Base-by-base conservation (phyloP, 805 yeast species). In the Lipomyces sp. region DNA sequence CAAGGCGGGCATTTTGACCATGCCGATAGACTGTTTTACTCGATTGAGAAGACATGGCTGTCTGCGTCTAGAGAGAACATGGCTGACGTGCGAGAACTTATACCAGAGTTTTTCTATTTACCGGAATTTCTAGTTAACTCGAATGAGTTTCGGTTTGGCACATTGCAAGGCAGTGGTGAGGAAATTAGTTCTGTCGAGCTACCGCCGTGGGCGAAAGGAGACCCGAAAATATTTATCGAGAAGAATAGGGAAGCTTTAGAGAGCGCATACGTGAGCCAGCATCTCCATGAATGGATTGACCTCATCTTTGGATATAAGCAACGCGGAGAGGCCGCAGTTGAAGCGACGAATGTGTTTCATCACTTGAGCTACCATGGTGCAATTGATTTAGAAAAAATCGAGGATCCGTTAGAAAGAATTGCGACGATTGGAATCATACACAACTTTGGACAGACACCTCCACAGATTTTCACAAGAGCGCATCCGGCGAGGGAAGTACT, bases 1-100 rank as follows among this genome's bases (percentile, higher is more conserved):
- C 96, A 88, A 70, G 96, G 93, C 11, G 95, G 95, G 0, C 82
- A 79, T 49, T 86, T 88, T 70, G 96, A 88, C 56, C 95, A 84
- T 61, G 91, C 95, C 0, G 96, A 88, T 63, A 68, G 96, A 47
- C 66, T 87, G 8, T 88, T 88, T 63, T 76, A 79, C 58, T 84
- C 93, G 0, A 71, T 88, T 26, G 78, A 75, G n/a, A 79, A 83
- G 53, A 82, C 95, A 0, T 88, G 96, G 96, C 64, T 67, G 10
- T 85, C 95, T 4, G 86, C 95, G 0, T 79, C 95, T 0, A 67
- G 68, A 43, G 95, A 87, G 38, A 83, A 83, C 61, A 83, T 91
- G 1, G 84, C 95, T 0, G 96, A 88, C 70, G 95, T 88, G 1
- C 70, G 96, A 51, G 96, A 88, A 61, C 70, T 88, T 41, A 85